Base-by-base conservation (phyloP, 148 eudicot species). In the Nyssa sinensis region DNA sequence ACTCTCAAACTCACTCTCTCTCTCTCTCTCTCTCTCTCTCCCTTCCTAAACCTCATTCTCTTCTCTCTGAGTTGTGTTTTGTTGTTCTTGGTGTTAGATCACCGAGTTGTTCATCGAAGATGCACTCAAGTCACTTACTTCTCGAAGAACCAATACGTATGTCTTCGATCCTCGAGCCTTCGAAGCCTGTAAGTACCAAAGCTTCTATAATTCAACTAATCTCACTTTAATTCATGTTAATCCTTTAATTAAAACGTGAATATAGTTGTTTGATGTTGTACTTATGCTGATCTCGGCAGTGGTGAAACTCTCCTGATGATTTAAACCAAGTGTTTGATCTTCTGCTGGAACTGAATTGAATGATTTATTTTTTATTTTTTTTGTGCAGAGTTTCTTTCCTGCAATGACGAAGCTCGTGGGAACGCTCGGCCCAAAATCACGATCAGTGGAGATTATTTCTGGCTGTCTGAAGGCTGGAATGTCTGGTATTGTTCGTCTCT, bases 161-260 rank as follows among this genome's bases (percentile, higher is more conserved):
- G 83, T 61, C 83, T 51, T 80, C 83, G 47, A 67, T 83, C 33
- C 83, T 83, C 37, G 83, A 83, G 80, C 86, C 86, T 47, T 83
- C 86, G 10, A 83, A 83, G 69, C 81, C 86, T 65, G 84, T 83
- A 76, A 44, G 49, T 80, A 27, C 19, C 51, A 14, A 23, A 34
- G 25, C 10, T 11, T 3, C 27, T 29, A 17, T 17, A 53, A 0
- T 69, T 47, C 14, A 39, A 30, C 61, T 70, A 28, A 55, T 55
- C 63, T 33, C 63, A 23, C 64, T 71, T 34, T 30, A 25, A 25
- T 70, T 7, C 17, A 10, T 53, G 17, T 30, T 29, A 23, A 17
- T 70, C 1, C 73, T 23, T 14, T 53, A 17, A 21, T 55, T 16
- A 21, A 9, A 5, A 32, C 16, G n/a, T n/a, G n/a, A n/a, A n/a